These are phyloP conservation scores for Canariomyces notabilis DNA, from an alignment of 2,329 filamentous ascomycete genomes.

Conservation along the genomic window DNA sequence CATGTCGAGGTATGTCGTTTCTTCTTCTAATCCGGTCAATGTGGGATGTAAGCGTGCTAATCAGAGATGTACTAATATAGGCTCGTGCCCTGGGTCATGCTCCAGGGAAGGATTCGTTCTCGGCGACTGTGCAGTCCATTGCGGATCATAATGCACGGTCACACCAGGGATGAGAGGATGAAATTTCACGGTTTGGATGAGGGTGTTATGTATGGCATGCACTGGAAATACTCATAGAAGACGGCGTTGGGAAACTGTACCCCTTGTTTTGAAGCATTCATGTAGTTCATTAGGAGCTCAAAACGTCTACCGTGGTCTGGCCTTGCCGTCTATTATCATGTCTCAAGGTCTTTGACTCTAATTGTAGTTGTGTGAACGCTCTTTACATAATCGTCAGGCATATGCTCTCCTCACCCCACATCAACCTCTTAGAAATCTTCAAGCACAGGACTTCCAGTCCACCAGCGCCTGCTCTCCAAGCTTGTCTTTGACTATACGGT, in stretches of 20 bases:
- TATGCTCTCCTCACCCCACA: no score
- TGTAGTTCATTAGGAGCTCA: no score
- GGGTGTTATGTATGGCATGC: no score
- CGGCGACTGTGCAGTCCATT: slow-evolving; percentile 27
- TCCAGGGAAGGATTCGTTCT: slow-evolving; percentile 26
- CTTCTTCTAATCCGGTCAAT: not conserved
- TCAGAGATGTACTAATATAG: not conserved
- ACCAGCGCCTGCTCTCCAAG: slow-evolving; percentile 35
- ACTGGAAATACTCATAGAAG: no score
- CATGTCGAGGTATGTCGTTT: slow-evolving; percentile 13
- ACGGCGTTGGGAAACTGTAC: no score
- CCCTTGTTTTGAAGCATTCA: no score
- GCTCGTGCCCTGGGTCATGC: slow-evolving; percentile 21
- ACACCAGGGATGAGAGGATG: not conserved
- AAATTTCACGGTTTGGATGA: not conserved
- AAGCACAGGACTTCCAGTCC: slow-evolving; percentile 28
- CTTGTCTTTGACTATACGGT: slow-evolving; percentile 36
- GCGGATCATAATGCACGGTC: slow-evolving; percentile 25
- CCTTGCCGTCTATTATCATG: no score
- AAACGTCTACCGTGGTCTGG: no score
- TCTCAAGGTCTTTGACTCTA: no score
- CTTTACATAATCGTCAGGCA: no score
- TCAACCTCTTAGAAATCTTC: slow-evolving; percentile 12
- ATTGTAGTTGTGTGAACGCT: no score
- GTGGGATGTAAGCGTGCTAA: no score